Conservation (phyloP, 306 rosid species). For the Vigna reflexopilosa region DNA sequence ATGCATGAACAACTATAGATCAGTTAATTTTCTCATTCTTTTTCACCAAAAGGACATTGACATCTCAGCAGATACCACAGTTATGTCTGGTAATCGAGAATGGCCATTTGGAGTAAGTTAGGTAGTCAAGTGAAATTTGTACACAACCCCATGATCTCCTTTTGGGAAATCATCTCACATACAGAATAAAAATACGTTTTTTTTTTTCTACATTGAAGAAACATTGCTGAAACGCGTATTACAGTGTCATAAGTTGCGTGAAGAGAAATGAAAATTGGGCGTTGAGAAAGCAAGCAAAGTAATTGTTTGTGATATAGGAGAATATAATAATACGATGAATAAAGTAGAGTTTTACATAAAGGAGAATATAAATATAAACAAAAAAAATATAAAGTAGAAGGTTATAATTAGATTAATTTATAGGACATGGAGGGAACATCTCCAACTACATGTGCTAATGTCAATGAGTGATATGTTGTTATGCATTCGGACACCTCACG, state of each 20-base stretch:
- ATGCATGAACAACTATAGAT: conserved; percentile 3
- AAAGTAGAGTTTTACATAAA: not conserved
- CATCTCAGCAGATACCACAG: not conserved
- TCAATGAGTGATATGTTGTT: conserved; percentile 48
- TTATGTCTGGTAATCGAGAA: conserved; percentile 13
- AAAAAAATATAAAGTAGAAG: not conserved
- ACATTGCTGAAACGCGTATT: no score
- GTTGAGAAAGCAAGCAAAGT: conserved; percentile 42
- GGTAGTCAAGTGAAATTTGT: conserved; percentile 37
- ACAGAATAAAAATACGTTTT: not conserved
- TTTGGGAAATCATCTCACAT: not conserved
- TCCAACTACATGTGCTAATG: conserved; percentile 58
- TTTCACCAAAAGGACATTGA: no score
- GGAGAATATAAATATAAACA: conserved; percentile 8
- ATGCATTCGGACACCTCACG: conserved; percentile 68
- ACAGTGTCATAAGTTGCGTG: conserved; percentile 11
- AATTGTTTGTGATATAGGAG: conserved; percentile 1
- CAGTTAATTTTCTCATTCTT: conserved; percentile 1
- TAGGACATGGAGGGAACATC: conserved; percentile 49
- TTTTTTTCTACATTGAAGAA: not conserved
- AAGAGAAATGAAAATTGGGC: conserved; percentile 16
- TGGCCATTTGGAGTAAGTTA: conserved; percentile 31
- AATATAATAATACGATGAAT: not conserved
- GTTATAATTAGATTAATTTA: conserved; percentile 20
- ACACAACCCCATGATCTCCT: conserved; percentile 36